Evolutionary conservation across 73 alveolate genomes (phyloP).

Genomic region (Stentor roeselii): DNA sequence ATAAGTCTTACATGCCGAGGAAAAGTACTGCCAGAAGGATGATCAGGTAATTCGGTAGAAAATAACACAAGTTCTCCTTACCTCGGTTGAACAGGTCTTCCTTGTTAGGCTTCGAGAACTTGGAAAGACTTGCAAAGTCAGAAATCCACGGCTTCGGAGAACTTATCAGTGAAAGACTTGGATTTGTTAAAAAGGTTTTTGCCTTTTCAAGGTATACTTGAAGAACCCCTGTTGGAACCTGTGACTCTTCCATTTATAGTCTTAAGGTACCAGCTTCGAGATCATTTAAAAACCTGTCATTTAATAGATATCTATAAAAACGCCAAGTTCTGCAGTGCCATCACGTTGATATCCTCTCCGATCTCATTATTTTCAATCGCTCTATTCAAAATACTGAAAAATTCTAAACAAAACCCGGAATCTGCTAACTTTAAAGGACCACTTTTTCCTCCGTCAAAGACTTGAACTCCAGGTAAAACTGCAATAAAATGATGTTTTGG

Average conservation of each 20-base stretch:
- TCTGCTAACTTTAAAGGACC: not conserved
- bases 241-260: not conserved
- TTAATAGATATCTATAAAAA: too few relatives aligned
- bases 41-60: constrained; percentile 12
- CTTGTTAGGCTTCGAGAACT: not conserved
- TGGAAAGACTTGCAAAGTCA: not conserved
- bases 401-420: too few relatives aligned
- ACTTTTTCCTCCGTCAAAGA: not conserved
- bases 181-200: not conserved
- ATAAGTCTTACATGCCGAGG: constrained; percentile 19
- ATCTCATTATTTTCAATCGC: too few relatives aligned
- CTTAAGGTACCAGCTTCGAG: too few relatives aligned
- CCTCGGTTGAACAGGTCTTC: not conserved
- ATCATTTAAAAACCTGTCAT: too few relatives aligned
- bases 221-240: not conserved
- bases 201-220: not conserved
- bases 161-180: not conserved
- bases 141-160: constrained; percentile 4
- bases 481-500: constrained; percentile 5
- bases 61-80: not conserved
- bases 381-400: too few relatives aligned
- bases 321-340: too few relatives aligned
- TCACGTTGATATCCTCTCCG: too few relatives aligned
- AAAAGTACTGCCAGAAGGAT: not conserved
- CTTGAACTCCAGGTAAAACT: not conserved